Conservation (phyloP, 768 basidiomycete genomes). For the Myochromella boudieri region DNA sequence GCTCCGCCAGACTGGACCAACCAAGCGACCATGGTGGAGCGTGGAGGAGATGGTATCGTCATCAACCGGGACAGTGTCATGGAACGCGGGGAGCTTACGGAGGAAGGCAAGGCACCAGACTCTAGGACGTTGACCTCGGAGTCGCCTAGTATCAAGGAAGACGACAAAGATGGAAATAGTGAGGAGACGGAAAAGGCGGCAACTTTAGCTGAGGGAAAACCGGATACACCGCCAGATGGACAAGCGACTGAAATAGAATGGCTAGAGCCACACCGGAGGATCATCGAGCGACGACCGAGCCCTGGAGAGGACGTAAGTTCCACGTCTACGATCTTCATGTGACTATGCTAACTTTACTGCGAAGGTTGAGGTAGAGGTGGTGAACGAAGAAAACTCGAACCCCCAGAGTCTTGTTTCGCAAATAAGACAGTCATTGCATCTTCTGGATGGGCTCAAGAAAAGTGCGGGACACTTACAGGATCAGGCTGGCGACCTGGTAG, state of each 20-base stretch:
- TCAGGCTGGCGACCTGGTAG: conserved; percentile 2
- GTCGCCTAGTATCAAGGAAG: conserved; percentile 16
- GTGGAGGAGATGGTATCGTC: conserved; percentile 69
- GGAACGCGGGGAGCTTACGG: conserved; percentile 33
- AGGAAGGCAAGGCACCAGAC: conserved; percentile 14
- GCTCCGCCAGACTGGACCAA: conserved; percentile 83
- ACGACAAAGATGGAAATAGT: conserved; percentile 17
- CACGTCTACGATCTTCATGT: neutral
- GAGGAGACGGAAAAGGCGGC: conserved; percentile 14
- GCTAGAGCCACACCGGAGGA: conserved; percentile 65
- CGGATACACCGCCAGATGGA: conserved; percentile 47
- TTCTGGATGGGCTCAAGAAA: conserved; percentile 10
- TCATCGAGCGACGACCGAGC: conserved; percentile 61
- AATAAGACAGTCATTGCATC: conserved; percentile 13
- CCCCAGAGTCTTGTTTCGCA: conserved; percentile 12
- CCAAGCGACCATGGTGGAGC: conserved; percentile 67
- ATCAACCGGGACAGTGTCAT: conserved; percentile 77
- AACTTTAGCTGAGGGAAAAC: conserved; percentile 16
- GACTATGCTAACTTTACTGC: conserved; percentile 2
- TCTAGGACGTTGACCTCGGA: conserved; percentile 10
- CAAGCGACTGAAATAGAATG: conserved; percentile 51
- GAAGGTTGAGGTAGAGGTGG: conserved; percentile 69
- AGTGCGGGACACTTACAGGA: conserved; percentile 7
- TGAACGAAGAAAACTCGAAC: conserved; percentile 34
- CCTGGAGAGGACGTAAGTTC: conserved; percentile 66